Conservation (phyloP, 2,329 filamentous ascomycete genomes). For the Ascochyta clinopodiicola region DNA sequence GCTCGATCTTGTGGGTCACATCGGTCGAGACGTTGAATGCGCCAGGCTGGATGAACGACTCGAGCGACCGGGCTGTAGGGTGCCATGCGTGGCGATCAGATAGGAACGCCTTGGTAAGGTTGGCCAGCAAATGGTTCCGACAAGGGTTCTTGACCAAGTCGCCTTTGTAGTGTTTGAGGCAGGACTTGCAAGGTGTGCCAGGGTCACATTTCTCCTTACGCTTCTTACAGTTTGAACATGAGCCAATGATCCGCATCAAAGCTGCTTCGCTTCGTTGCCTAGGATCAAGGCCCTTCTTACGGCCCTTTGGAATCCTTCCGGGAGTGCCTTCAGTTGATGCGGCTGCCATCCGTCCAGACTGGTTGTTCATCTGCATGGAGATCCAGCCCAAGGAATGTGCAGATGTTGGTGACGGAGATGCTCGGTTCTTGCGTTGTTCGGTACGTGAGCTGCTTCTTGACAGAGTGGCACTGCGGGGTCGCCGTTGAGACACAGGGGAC, state of each 20-base stretch:
- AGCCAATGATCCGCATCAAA: constrained; percentile 44
- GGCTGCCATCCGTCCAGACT: constrained; percentile 41
- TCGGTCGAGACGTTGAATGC: constrained; percentile 24
- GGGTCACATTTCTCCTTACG: constrained; percentile 49
- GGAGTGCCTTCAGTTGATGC: constrained; percentile 34
- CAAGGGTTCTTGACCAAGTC: constrained; percentile 47
- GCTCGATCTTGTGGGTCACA: constrained; percentile 37
- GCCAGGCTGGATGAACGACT: constrained; percentile 31
- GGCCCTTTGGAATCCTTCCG: constrained; percentile 39
- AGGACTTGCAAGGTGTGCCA: constrained; percentile 49
- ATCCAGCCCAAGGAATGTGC: constrained; percentile 44
- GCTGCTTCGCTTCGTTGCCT: constrained; percentile 46
- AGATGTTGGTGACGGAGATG: constrained; percentile 37
- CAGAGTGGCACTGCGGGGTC: constrained; percentile 28
- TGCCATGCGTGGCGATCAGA: constrained; percentile 46
- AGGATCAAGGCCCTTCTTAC: constrained; percentile 41
- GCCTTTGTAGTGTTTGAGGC: constrained; percentile 47
- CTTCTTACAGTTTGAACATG: constrained; percentile 46
- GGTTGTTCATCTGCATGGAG: constrained; percentile 42
- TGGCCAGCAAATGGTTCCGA: constrained; percentile 39
- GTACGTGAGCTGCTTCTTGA: constrained; percentile 36
- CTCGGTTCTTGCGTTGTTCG: constrained; percentile 27
- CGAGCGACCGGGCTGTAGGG: constrained; percentile 38
- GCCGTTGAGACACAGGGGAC: constrained; percentile 33
- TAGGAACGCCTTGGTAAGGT: constrained; percentile 39